Conservation (phyloP, 495 filamentous ascomycete species). For the Penicillium antarcticum region DNA sequence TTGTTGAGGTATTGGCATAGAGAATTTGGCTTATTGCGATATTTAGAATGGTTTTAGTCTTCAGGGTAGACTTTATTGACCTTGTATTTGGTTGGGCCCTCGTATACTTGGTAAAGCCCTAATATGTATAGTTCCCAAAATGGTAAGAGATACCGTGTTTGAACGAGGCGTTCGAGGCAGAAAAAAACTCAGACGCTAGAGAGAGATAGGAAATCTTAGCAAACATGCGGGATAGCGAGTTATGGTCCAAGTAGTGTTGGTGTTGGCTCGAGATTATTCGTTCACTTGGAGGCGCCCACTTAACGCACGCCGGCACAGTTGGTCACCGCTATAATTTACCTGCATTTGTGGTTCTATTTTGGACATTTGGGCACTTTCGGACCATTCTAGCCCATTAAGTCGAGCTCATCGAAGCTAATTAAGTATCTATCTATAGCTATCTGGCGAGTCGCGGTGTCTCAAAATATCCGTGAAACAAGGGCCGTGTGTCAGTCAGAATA, state of each 20-base stretch:
- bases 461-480: slow-evolving; percentile 26
- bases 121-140: not conserved
- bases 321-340: slow-evolving; percentile 9
- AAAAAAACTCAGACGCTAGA: not conserved
- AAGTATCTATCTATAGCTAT: slow-evolving; percentile 31
- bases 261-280: slow-evolving; percentile 9
- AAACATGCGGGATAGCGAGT: slow-evolving; percentile 7
- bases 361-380: slow-evolving; percentile 8
- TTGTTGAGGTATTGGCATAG: not conserved
- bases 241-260: not conserved
- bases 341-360: not conserved
- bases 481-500: slow-evolving; percentile 17
- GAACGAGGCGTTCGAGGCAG: not conserved
- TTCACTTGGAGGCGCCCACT: slow-evolving; percentile 15
- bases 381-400: slow-evolving; percentile 1
- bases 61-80: too few relatives aligned
- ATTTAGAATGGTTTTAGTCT: too few relatives aligned
- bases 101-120: slow-evolving; percentile 1
- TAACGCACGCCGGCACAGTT: slow-evolving; percentile 8
- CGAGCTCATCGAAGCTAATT: slow-evolving; percentile 18
- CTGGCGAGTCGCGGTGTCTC: slow-evolving; percentile 5
- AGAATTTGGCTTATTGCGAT: too few relatives aligned
- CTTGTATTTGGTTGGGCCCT: too few relatives aligned
- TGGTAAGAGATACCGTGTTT: not conserved
- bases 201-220: not conserved